phyloP scores from a whole-genome alignment of 2,329 filamentous ascomycete species.

The Aureobasidium sp. region DNA sequence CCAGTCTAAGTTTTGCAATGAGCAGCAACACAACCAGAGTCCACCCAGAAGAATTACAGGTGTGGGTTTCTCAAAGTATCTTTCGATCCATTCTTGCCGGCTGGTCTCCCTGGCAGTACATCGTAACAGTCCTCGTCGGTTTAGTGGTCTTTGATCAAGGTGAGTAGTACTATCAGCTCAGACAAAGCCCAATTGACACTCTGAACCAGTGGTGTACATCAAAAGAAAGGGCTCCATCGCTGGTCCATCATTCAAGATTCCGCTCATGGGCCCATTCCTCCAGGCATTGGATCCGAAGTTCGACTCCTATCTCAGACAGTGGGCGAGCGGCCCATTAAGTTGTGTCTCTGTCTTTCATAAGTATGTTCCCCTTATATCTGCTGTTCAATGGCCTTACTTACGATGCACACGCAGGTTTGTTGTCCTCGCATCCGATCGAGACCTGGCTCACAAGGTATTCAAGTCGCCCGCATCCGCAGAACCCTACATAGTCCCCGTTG shows the following conservation, averaged over 20 bases:
- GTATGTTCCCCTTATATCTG: slow-evolving; percentile 39
- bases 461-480: slow-evolving; percentile 12
- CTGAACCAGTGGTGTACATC: background rate
- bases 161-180: background rate
- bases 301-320: slow-evolving; percentile 77
- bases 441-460: slow-evolving; percentile 61
- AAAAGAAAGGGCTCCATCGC: slow-evolving; percentile 35
- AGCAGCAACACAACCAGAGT: background rate
- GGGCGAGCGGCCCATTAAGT: slow-evolving; percentile 77
- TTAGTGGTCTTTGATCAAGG: slow-evolving; percentile 2
- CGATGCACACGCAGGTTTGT: slow-evolving; percentile 52
- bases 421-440: slow-evolving; percentile 90
- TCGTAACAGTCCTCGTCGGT: background rate
- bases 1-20: background rate
- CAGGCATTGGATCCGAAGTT: slow-evolving; percentile 79
- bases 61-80: background rate
- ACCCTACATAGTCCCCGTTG: slow-evolving; percentile 11
- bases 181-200: background rate
- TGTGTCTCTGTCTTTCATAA: slow-evolving; percentile 97
- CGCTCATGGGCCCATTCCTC: slow-evolving; percentile 74
- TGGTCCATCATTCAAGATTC: slow-evolving; percentile 39
- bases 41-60: background rate
- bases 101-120: background rate
- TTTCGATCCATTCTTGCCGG: background rate
- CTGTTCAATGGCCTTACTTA: background rate